Conservation (phyloP, 208 protist species). For the Trichomonas gallinae region DNA sequence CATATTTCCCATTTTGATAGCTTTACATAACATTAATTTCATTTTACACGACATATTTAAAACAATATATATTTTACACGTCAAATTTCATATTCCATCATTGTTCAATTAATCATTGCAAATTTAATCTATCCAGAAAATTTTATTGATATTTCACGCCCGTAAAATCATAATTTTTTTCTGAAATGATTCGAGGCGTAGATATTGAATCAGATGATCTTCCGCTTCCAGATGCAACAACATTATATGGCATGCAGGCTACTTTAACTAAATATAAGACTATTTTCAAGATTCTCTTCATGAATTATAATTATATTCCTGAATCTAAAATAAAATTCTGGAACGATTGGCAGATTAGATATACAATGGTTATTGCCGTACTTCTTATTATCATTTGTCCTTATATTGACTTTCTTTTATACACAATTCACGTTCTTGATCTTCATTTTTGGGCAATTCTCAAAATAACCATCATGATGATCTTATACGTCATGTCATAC, state of each 20-base stretch:
- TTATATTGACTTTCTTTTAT: background rate
- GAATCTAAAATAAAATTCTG: background rate
- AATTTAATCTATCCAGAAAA: too few species aligned
- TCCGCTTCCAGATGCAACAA: background rate
- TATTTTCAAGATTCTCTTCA: background rate
- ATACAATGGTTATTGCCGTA: background rate
- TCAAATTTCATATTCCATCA: too few species aligned
- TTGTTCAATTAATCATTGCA: too few species aligned
- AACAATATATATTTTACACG: too few species aligned
- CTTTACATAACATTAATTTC: too few species aligned
- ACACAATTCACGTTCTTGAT: too few species aligned
- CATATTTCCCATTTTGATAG: too few species aligned
- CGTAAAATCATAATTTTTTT: background rate
- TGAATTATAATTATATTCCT: background rate
- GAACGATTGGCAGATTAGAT: background rate
- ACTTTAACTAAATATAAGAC: background rate
- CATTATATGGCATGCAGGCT: background rate
- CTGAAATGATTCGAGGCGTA: background rate
- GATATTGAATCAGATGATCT: background rate
- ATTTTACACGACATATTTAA: too few species aligned
- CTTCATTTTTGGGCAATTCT: background rate
- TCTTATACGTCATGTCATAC: background rate
- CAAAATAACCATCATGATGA: background rate
- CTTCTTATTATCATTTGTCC: background rate
- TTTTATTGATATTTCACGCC: too few species aligned